phyloP scores from a whole-genome alignment of 208 protist genomes.

The Vickermania spadyakhi region DNA sequence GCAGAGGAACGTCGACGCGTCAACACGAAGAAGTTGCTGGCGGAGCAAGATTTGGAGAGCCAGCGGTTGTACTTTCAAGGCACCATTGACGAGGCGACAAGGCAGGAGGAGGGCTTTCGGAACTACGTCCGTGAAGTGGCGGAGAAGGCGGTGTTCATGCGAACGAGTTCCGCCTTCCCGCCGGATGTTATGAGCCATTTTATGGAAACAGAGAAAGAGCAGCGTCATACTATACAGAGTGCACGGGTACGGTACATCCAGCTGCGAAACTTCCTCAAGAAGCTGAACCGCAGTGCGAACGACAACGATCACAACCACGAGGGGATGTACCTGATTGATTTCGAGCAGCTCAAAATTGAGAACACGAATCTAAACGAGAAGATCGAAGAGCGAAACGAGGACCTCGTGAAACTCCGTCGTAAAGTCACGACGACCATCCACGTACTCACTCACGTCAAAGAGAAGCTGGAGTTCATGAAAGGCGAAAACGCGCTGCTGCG shows the following conservation, averaged over 20 bases:
- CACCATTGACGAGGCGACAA: conserved; percentile 44
- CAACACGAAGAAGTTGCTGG: conserved; percentile 19
- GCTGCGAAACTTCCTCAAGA: conserved; percentile 68
- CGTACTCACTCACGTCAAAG: conserved; percentile 96
- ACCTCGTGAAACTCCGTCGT: conserved; percentile 92
- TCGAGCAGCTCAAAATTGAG: conserved; percentile 99
- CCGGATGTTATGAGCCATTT: conserved; percentile 57
- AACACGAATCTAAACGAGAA: conserved; percentile 98
- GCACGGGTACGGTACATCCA: conserved; percentile 89
- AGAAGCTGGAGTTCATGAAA: conserved; percentile 96
- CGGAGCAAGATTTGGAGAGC: conserved; percentile 36
- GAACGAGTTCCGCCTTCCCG: conserved; percentile 68
- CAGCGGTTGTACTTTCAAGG: conserved; percentile 37
- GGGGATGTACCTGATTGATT: conserved; percentile 97
- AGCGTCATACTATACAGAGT: conserved; percentile 67
- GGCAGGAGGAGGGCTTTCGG: conserved; percentile 67
- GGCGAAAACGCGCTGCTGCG: conserved; percentile 85
- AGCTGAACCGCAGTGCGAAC: conserved; percentile 38
- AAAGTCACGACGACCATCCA: conserved; percentile 96
- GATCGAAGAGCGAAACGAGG: conserved; percentile 98
- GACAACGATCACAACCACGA: conserved; percentile 76
- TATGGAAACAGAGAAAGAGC: conserved; percentile 52
- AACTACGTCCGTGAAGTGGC: conserved; percentile 60
- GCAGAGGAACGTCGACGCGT: conserved; percentile 40
- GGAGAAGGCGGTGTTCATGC: conserved; percentile 40